Evolutionary conservation across 176 grass and related monocot genomes (phyloP).

Genomic region (Carex parvula): DNA sequence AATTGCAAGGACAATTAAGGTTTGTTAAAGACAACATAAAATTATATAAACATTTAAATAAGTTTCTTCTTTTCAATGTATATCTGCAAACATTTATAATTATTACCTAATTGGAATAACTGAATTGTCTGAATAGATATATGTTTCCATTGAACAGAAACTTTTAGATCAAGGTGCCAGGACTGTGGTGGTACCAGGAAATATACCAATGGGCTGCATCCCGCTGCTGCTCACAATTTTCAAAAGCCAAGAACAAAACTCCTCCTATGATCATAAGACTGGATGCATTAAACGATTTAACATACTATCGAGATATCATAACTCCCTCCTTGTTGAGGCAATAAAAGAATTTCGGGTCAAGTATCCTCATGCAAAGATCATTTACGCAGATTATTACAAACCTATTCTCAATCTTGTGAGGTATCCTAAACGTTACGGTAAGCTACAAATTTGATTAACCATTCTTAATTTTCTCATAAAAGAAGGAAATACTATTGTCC

Average conservation of each 20-base stretch:
- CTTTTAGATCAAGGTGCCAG: conserved; percentile 53
- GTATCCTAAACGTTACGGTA: conserved; percentile 59
- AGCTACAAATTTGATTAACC: neutral
- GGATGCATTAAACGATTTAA: conserved; percentile 81
- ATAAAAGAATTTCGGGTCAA: conserved; percentile 42
- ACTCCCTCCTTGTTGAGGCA: conserved; percentile 45
- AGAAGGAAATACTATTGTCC: neutral
- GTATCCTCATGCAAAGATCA: conserved; percentile 38
- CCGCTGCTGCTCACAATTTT: conserved; percentile 62
- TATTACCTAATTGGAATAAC: neutral
- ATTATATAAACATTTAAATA: neutral
- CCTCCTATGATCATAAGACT: conserved; percentile 46
- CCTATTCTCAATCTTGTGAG: conserved; percentile 47
- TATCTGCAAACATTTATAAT: neutral
- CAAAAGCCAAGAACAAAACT: conserved; percentile 18
- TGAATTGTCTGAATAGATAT: neutral
- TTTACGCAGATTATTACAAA: conserved; percentile 82
- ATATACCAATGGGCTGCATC: conserved; percentile 72
- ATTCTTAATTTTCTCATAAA: neutral
- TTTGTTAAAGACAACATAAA: neutral
- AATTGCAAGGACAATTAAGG: conserved; percentile 36
- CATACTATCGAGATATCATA: conserved; percentile 53
- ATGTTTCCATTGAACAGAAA: neutral
- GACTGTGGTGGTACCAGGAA: conserved; percentile 61
- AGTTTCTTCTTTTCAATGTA: neutral